Conservation (phyloP, 148 eudicot genomes). For the Pharnaceum exiguum region DNA sequence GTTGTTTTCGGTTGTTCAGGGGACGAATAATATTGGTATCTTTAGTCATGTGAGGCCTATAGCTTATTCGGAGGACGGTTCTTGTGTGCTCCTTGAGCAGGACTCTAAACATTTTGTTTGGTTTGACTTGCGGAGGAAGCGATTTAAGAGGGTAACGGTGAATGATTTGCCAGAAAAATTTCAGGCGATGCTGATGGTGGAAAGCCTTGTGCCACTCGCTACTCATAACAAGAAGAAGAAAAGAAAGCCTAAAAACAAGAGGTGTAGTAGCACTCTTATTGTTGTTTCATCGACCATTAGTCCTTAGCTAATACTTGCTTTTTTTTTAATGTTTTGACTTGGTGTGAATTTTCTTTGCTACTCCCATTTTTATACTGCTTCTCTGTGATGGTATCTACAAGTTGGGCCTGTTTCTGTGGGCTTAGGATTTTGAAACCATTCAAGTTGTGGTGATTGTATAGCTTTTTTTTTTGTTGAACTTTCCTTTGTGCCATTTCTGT, state of each 20-base stretch:
- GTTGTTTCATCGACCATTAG: background rate
- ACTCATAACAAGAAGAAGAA: slow-evolving; percentile 3
- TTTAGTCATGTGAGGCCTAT: slow-evolving; percentile 24
- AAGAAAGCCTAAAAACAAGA: slow-evolving; percentile 5
- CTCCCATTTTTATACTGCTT: too few species aligned
- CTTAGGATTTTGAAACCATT: too few species aligned
- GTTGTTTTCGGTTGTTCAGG: slow-evolving; percentile 23
- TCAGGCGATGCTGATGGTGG: slow-evolving; percentile 19
- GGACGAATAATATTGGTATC: background rate
- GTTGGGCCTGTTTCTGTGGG: too few species aligned
- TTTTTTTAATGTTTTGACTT: too few species aligned
- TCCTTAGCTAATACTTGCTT: background rate
- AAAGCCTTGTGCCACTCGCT: slow-evolving; percentile 37
- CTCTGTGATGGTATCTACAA: too few species aligned
- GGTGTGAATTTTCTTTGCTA: too few species aligned
- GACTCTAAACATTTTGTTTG: slow-evolving; percentile 24
- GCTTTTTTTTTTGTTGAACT: too few species aligned
- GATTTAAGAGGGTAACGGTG: slow-evolving; percentile 6
- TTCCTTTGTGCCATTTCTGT: too few species aligned
- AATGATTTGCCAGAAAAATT: background rate
- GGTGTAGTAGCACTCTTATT: background rate
- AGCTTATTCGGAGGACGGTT: slow-evolving; percentile 30
- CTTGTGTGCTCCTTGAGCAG: slow-evolving; percentile 27
- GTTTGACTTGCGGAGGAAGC: slow-evolving; percentile 29
- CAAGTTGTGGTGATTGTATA: too few species aligned